phyloP scores from a whole-genome alignment of 163 green algal genomes.

The Chlamydomonas reinhardtii region DNA sequence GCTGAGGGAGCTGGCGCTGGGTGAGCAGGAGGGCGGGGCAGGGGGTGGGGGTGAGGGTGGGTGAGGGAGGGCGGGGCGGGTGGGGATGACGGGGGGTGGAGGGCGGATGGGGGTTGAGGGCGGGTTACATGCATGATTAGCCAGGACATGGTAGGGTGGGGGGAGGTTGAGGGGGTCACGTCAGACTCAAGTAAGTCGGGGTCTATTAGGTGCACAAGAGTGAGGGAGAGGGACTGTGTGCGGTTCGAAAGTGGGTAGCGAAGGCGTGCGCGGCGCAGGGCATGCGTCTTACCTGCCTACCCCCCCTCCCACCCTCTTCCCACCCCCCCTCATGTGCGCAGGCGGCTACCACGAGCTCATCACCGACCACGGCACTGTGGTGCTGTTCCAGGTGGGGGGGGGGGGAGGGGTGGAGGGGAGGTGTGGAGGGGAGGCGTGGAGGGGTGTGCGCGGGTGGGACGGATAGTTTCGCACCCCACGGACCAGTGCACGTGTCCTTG shows the following conservation, averaged over 20 bases:
- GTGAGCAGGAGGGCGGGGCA: background rate
- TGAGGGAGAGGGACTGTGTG: too few relatives aligned
- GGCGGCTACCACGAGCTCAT: constrained; percentile 59
- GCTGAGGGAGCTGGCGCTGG: constrained; percentile 22
- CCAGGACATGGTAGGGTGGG: too few relatives aligned
- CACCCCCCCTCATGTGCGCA: background rate
- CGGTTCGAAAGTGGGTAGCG: too few relatives aligned
- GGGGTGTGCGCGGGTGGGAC: background rate
- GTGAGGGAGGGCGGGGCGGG: background rate
- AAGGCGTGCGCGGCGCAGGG: too few relatives aligned
- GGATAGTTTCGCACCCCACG: too few relatives aligned
- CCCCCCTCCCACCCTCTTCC: background rate
- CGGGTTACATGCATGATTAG: background rate
- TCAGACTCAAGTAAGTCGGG: too few relatives aligned
- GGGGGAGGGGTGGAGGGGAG: background rate
- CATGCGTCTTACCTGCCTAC: background rate
- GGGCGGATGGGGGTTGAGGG: too few relatives aligned
- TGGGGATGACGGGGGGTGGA: too few relatives aligned
- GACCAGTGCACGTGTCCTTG: too few relatives aligned
- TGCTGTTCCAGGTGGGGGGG: constrained; percentile 51
- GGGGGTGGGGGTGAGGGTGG: background rate
- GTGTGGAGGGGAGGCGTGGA: background rate
- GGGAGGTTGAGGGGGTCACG: constrained; percentile 9
- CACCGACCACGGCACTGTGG: constrained; percentile 54
- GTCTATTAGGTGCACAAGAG: too few relatives aligned